Evolutionary conservation across 352 stramenopile genomes (phyloP).

Genomic region (Globisporangium mamillatum): DNA sequence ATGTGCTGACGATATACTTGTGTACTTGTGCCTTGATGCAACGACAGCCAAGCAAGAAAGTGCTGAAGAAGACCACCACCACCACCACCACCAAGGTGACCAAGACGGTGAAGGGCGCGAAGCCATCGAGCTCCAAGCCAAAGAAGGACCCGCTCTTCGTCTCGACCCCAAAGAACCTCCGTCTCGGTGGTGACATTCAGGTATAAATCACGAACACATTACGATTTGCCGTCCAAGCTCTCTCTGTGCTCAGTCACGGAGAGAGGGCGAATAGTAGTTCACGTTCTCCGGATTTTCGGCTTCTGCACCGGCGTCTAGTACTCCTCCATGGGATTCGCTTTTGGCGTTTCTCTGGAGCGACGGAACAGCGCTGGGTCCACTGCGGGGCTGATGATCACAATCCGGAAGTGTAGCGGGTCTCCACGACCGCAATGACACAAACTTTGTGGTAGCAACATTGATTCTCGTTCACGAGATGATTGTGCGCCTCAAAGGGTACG

Average conservation of each 20-base stretch:
- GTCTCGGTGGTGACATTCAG: constrained; percentile 96
- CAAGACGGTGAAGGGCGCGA: constrained; percentile 68
- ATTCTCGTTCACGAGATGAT: neutral
- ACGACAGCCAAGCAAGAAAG: constrained; percentile 77
- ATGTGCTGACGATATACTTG: neutral
- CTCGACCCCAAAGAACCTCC: constrained; percentile 92
- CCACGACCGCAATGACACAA: constrained; percentile 92
- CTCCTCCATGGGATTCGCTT: neutral
- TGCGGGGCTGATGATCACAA: constrained; percentile 6
- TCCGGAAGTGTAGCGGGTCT: constrained; percentile 76
- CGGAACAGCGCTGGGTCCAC: constrained; percentile 2
- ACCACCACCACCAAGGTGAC: constrained; percentile 52
- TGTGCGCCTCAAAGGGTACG: constrained; percentile 78
- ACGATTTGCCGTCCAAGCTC: constrained; percentile 11
- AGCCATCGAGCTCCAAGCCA: constrained; percentile 54
- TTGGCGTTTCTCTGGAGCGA: neutral
- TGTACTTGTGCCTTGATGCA: neutral
- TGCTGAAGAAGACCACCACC: constrained; percentile 74
- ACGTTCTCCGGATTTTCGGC: constrained; percentile 18
- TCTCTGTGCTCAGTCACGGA: neutral
- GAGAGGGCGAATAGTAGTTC: constrained; percentile 15
- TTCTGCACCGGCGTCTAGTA: constrained; percentile 7
- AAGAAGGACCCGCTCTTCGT: constrained; percentile 96
- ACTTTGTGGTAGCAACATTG: constrained; percentile 74
- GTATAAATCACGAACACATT: constrained; percentile 48